Conservation (phyloP, 139 green algal species). For the Edaphochlamys debaryana region DNA sequence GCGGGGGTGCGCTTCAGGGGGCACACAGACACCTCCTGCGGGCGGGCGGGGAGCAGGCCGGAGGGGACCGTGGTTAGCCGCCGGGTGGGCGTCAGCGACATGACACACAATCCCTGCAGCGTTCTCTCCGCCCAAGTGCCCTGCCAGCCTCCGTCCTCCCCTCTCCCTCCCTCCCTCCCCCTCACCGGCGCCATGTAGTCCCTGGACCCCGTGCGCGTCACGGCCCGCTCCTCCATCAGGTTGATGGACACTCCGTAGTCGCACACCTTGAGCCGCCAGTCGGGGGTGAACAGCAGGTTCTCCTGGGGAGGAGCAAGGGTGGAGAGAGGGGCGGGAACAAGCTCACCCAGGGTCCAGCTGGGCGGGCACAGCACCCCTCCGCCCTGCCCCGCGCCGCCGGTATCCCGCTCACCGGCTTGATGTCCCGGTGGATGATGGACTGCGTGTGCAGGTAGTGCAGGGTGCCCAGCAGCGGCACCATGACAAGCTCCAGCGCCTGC, state of each 20-base stretch:
- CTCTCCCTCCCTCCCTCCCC: too few species aligned
- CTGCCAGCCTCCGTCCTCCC: too few species aligned
- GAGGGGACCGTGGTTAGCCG: too few species aligned
- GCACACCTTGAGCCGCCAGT: conserved; percentile 59
- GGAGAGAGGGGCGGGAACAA: not conserved
- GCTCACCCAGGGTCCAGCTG: too few species aligned
- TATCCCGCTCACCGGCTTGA: conserved; percentile 59
- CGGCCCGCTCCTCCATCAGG: conserved; percentile 60
- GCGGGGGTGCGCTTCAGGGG: conserved; percentile 48
- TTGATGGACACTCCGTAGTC: conserved; percentile 75
- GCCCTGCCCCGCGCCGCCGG: too few species aligned
- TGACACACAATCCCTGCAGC: too few species aligned
- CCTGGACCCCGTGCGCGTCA: conserved; percentile 69
- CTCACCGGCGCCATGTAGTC: conserved; percentile 25
- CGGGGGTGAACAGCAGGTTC: conserved; percentile 32
- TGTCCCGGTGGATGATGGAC: conserved; percentile 53
- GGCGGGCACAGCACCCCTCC: too few species aligned
- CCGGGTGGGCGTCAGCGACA: too few species aligned
- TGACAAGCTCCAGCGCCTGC: conserved; percentile 45
- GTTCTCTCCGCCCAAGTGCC: too few species aligned
- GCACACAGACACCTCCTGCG: conserved; percentile 48
- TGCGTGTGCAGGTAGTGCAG: conserved; percentile 54
- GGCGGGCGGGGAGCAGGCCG: too few species aligned
- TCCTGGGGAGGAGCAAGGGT: not conserved
- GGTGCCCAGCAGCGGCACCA: conserved; percentile 52